Evolutionary conservation across 768 basidiomycete species (phyloP), one percentile per base, ranked within the genome.

Genomic region (Tylopilus subfusipes): DNA sequence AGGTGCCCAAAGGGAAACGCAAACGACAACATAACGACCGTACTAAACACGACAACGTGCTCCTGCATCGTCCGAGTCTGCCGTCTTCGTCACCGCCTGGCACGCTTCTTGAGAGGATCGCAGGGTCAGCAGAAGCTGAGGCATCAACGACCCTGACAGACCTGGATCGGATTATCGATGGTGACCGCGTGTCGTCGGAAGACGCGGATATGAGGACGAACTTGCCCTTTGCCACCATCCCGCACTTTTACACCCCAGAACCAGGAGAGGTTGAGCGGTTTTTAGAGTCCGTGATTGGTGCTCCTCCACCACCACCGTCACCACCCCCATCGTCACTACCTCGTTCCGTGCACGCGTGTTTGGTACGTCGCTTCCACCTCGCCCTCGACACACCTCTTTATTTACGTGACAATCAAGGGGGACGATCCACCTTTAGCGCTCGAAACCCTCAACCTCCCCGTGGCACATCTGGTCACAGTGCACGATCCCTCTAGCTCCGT

Each of bases 211-310:
- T 11, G 19, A 10, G 24, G 19, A 5, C 46, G 3, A 21, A 50
- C 42, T 29, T 56, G 50, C 27, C 52, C 31, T 46, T 47, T 42
- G 31, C 56, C 42, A 2, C 47, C 19, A 22, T 38, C 11, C 57
- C 60, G 2, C 64, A 52, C 38, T 30, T 47, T 53, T 31, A 57
- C 51, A 57, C 63, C 9, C 62, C 65, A 43, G 65, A 58, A 25
- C 60, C 65, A 34, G 56, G 53, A 19, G 65, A 67, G 39, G 65
- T 68, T 25, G 65, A 68, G 27, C 46, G 59, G 14, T 67, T 67
- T 42, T 33, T 67, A 50, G 55, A 63, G 56, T 65, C 63, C 25
- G 66, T 68, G 57, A 56, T 68, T 42, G 50, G 50, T 45, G 39
- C 50, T n/a, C 52, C 50, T 13, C 25, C 53, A 0, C 19, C 47